These are phyloP conservation scores for Phytophthora idaei DNA, from an alignment of 352 stramenopile species.

Conservation along the genomic window DNA sequence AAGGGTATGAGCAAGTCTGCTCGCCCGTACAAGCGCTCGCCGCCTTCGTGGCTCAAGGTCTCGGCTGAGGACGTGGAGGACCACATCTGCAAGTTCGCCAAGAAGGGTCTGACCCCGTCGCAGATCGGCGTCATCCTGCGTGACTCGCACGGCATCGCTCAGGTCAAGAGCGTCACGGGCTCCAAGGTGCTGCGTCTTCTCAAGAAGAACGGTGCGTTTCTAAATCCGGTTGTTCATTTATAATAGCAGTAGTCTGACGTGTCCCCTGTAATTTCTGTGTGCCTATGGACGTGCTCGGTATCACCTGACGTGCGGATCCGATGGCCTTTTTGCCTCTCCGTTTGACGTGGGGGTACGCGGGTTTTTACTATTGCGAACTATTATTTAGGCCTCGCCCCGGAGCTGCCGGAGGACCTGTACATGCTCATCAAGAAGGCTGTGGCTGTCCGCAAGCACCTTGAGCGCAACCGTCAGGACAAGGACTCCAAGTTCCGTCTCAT, in stretches of 20 bases:
- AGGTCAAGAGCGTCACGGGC: conserved; percentile 98
- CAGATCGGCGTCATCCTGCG: conserved; percentile 99
- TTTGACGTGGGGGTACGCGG: conserved; percentile 88
- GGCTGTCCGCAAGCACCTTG: conserved; percentile 99
- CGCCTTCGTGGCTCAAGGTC: conserved; percentile 98
- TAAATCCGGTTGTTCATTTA: not conserved
- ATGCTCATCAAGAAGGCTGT: conserved; percentile 99
- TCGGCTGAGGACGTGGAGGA: conserved; percentile 97
- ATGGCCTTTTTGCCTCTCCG: conserved; percentile 59
- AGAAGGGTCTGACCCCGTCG: conserved; percentile 97
- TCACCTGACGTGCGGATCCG: conserved; percentile 81
- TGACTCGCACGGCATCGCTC: conserved; percentile 99
- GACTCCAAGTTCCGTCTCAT: conserved; percentile 99
- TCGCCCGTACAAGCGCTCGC: conserved; percentile 99
- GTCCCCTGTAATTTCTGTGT: conserved; percentile 14
- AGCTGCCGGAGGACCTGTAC: conserved; percentile 99
- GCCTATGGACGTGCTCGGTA: conserved; percentile 63
- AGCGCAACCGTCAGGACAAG: conserved; percentile 99
- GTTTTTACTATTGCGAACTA: conserved; percentile 32
- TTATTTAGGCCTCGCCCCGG: conserved; percentile 92
- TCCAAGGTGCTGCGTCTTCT: conserved; percentile 99
- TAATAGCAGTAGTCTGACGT: conserved; percentile 14
- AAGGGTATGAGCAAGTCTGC: conserved; percentile 99
- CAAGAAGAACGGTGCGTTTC: conserved; percentile 96
- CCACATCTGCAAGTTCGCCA: conserved; percentile 99